Base-by-base conservation (phyloP, 2,329 filamentous ascomycete genomes). In the Fusarium chlamydosporum region DNA sequence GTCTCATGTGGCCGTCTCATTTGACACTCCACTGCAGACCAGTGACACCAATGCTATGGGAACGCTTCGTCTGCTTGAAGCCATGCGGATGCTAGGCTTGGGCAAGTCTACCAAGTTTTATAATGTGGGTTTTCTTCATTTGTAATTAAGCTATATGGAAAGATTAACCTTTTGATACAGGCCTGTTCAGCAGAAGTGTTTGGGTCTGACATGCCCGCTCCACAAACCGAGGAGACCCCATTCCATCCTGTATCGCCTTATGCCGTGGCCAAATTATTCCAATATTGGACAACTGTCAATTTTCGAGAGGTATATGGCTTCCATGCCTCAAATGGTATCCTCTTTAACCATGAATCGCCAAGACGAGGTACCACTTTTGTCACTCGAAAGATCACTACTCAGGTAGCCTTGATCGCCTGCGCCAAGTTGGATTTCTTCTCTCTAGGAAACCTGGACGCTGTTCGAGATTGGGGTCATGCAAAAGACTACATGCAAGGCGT, bases 401-500 rank as follows among this genome's bases (percentile, higher is more conserved):
- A 54, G 8, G 51, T 45, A 2, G 31, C 51, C 15, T 15, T 53
- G 2, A 53, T 53, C 41, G 50, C 50, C 4, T 41, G 50, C 2
- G 50, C 27, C 11, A 29, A 53, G 37, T 11, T 31, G 4, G 50
- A 53, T 7, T 53, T n/a, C 4, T 53, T 53, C 10, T 42, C 37
- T 2, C 7, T 53, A 1, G 50, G 50, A 4, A 53, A 53, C 7
- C 18, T 53, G 2, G 50, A 53, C 11, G 37, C 37, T 12, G 40
- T 45, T 4, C 5, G 51, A 15, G 51, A 54, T 3, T 54, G 51
- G 51, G 51, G 51, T 4, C 51, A 54, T 1, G 51, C 51, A 15
- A 43, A 37, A 3, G 51, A 54, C 16, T 54, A 54, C 16, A 45
- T 54, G 40, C 51, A 54, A 13, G 51, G 51, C 15, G 40, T 54